These are phyloP conservation scores for Thinopyrum obtusiflorum DNA, from an alignment of 202 grass and related monocot genomes.

Conservation along the genomic window DNA sequence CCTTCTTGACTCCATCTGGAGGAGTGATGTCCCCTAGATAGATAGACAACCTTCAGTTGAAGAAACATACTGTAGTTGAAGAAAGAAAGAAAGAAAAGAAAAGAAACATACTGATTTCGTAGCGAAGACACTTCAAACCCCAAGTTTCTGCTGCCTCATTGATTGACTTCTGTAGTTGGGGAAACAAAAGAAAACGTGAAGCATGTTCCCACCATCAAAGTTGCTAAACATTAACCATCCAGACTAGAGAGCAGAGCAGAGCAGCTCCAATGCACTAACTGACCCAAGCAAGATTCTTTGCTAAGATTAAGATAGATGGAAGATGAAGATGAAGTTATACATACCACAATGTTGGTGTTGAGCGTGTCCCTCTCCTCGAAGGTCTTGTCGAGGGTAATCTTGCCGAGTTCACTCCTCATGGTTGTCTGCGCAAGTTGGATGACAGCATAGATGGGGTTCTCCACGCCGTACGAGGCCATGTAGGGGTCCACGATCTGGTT, in stretches of 20 bases:
- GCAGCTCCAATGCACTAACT: too few species aligned
- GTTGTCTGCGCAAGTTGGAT: constrained; percentile 92
- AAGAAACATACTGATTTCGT: constrained; percentile 75
- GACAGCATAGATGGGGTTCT: constrained; percentile 87
- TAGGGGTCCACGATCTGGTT: constrained; percentile 75
- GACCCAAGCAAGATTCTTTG: too few species aligned
- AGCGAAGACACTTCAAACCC: constrained; percentile 88
- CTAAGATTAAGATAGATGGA: too few species aligned
- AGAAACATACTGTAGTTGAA: not conserved
- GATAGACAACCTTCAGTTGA: not conserved
- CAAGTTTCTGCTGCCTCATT: constrained; percentile 81
- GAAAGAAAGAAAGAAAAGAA: not conserved
- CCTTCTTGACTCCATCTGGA: constrained; percentile 69
- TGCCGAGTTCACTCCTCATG: constrained; percentile 94
- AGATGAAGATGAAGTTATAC: not conserved
- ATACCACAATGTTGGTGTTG: constrained; percentile 87
- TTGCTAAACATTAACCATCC: too few species aligned
- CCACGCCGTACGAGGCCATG: constrained; percentile 86
- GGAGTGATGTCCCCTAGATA: constrained; percentile 79
- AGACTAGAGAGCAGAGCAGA: too few species aligned
- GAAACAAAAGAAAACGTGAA: not conserved
- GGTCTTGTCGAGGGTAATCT: constrained; percentile 91
- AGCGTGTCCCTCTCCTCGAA: constrained; percentile 93
- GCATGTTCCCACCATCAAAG: too few species aligned
- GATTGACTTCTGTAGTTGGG: constrained; percentile 56